Evolutionary conservation across 345 rosid species (phyloP).

Genomic region (Syzygium aromaticum): DNA sequence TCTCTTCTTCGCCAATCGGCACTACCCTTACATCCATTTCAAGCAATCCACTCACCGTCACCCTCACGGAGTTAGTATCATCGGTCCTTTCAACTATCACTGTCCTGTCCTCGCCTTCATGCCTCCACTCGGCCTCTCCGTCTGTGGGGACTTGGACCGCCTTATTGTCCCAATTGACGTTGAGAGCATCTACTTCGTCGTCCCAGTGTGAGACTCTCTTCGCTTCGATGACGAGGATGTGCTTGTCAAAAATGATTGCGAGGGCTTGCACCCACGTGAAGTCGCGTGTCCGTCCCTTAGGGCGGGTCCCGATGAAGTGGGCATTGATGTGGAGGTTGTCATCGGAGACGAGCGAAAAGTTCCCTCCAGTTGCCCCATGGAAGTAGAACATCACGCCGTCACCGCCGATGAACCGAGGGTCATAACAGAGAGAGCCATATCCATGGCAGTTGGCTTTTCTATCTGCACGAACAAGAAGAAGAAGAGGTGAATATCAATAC

Average conservation of each 20-base stretch:
- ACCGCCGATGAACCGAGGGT: constrained; percentile 77
- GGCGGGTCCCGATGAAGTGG: constrained; percentile 79
- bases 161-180: constrained; percentile 41
- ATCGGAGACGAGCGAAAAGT: constrained; percentile 79
- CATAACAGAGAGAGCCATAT: constrained; percentile 78
- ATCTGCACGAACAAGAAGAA: constrained; percentile 22
- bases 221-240: constrained; percentile 60
- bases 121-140: constrained; percentile 63
- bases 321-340: constrained; percentile 75
- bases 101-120: constrained; percentile 20
- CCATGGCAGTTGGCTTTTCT: constrained; percentile 69
- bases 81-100: constrained; percentile 59
- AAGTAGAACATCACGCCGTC: constrained; percentile 89
- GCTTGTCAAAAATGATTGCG: constrained; percentile 55
- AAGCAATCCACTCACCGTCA: constrained; percentile 39
- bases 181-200: constrained; percentile 42
- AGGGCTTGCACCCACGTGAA: constrained; percentile 91
- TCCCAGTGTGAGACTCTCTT: constrained; percentile 50
- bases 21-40: constrained; percentile 50
- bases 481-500: neutral
- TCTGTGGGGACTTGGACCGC: constrained; percentile 45
- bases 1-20: constrained; percentile 55
- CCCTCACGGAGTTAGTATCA: constrained; percentile 38
- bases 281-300: constrained; percentile 68
- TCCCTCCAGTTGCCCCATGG: constrained; percentile 81